Evolutionary conservation across 2,329 filamentous ascomycete species (phyloP), one percentile per base, ranked within the genome.

Genomic region (Penicillium rolfsii): DNA sequence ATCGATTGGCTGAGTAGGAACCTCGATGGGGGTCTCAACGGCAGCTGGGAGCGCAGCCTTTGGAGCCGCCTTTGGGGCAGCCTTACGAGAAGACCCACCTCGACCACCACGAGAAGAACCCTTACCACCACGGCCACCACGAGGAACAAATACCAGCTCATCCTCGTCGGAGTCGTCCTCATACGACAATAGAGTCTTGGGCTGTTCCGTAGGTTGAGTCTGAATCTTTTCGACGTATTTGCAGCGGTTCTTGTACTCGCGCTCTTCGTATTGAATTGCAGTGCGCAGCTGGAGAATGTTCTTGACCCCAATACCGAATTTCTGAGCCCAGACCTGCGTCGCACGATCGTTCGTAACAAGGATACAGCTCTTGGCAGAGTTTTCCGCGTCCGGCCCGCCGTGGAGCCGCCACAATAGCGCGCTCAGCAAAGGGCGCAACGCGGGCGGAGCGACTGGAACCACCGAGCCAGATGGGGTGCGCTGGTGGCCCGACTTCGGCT

Each of bases 161-260:
- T 82, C 80, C 59, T 81, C 80, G 24, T 81, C 79, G 40, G 77
- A 81, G 14, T 81, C 79, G n/a, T 77, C 78, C 38, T 81, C 79
- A 61, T 81, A 81, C 7, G 79, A 77, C 50, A 81, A 74, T 5
- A 81, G 67, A 4, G 78, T 74, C 65, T 80, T 80, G 8, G 78
- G 76, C 53, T 80, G 76, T 54, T 81, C 77, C 4, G 71, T 14
- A 48, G 35, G 60, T 49, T 56, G 70, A 3, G 66, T 64, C 60
- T 76, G 74, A 14, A 72, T 80, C 66, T 80, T 80, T 64, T 81
- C 79, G 19, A 76, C 73, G 61, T 79, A 77, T 62, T 78, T 80
- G 68, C 77, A 79, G 30, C 76, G 75, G 60, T 78, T 78, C 60
- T 80, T 80, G 66, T 74, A 76, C 58, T 80, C 78, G 28, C 76